These are phyloP conservation scores for Pseudogymnoascus sp. DNA, from an alignment of 2,329 filamentous ascomycete genomes.

Conservation along the genomic window DNA sequence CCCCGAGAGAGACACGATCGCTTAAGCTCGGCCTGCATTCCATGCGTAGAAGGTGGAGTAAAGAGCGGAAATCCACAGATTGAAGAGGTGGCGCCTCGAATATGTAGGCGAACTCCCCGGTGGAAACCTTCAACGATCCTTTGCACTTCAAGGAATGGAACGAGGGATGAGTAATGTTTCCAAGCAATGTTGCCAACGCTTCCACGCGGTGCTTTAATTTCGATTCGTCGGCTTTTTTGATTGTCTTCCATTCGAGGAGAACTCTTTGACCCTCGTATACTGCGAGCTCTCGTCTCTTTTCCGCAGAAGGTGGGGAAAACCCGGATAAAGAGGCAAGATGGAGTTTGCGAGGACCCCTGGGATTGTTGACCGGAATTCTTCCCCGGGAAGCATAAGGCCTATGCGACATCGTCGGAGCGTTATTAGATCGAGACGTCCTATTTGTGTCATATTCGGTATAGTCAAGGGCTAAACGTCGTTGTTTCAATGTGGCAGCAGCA, in stretches of 20 bases:
- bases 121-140: slow-evolving; percentile 13
- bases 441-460: neutral
- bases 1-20: slow-evolving; percentile 11
- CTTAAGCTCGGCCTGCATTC: slow-evolving; percentile 8
- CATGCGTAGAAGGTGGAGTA: slow-evolving; percentile 1
- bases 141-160: slow-evolving; percentile 14
- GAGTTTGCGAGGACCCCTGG: neutral
- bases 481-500: slow-evolving; percentile 11
- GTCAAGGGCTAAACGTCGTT: slow-evolving; percentile 11
- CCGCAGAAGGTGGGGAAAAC: slow-evolving; percentile 4
- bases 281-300: slow-evolving; percentile 11
- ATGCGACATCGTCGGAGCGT: neutral
- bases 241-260: slow-evolving; percentile 14
- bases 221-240: slow-evolving; percentile 7
- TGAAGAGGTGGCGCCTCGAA: slow-evolving; percentile 10
- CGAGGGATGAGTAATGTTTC: slow-evolving; percentile 8
- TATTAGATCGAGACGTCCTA: neutral
- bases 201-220: slow-evolving; percentile 14
- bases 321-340: neutral
- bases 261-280: slow-evolving; percentile 12
- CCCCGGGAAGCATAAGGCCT: neutral
- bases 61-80: slow-evolving; percentile 7
- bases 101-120: slow-evolving; percentile 13
- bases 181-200: slow-evolving; percentile 13
- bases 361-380: neutral